phyloP scores from a whole-genome alignment of 345 rosid genomes.

The Arabis hirsuta region DNA sequence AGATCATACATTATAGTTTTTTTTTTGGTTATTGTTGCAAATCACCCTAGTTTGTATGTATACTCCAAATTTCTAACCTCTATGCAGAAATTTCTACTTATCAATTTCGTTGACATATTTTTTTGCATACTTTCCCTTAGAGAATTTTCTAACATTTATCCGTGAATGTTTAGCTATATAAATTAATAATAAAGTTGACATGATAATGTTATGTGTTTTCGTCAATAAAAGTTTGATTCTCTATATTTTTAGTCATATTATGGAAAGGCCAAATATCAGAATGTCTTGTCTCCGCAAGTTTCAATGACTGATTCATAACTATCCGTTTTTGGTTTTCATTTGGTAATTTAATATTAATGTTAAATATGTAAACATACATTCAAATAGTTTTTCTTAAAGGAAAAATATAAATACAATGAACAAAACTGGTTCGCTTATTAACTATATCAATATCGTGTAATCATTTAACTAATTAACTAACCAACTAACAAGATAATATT shows the following conservation, averaged over 20 bases:
- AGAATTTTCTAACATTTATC: not conserved
- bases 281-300: not conserved
- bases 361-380: not conserved
- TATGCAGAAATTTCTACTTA: not conserved
- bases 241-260: not conserved
- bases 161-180: not conserved
- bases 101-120: not conserved
- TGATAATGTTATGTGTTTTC: not conserved
- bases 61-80: not conserved
- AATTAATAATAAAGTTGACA: not conserved
- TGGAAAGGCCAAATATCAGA: not conserved
- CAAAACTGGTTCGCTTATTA: slow-evolving; percentile 11
- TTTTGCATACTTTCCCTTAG: not conserved
- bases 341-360: not conserved
- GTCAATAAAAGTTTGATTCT: not conserved
- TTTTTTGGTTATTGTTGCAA: no score
- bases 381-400: not conserved
- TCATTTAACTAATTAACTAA: slow-evolving; percentile 44
- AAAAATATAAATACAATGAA: not conserved
- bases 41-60: not conserved
- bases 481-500: slow-evolving; percentile 42
- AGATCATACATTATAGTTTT: no score
- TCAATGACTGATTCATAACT: slow-evolving; percentile 3
- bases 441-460: slow-evolving; percentile 25
- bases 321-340: not conserved